phyloP scores from a whole-genome alignment of 345 rosid species.

The Anastatica hierochuntica region DNA sequence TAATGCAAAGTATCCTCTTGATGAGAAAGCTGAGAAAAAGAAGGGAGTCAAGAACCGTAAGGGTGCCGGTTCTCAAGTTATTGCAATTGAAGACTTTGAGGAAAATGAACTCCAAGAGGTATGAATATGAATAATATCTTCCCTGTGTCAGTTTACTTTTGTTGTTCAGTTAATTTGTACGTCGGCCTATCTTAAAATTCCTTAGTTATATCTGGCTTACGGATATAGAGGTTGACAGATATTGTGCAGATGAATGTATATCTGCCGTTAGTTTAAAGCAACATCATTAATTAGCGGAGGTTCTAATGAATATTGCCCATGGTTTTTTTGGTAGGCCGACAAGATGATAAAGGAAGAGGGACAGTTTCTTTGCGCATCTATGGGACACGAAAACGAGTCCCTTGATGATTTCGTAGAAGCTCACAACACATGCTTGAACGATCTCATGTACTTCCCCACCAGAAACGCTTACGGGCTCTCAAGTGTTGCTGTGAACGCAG shows the following conservation, averaged over 20 bases:
- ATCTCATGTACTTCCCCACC: slow-evolving; percentile 94
- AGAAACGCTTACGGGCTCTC: slow-evolving; percentile 79
- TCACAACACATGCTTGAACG: slow-evolving; percentile 76
- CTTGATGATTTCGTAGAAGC: slow-evolving; percentile 85
- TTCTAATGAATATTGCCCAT: background rate
- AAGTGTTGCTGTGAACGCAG: slow-evolving; percentile 87
- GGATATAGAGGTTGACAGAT: background rate
- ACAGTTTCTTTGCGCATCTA: slow-evolving; percentile 56
- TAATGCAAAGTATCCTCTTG: slow-evolving; percentile 94
- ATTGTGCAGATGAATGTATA: background rate
- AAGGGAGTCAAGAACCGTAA: slow-evolving; percentile 61
- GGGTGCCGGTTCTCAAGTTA: slow-evolving; percentile 39
- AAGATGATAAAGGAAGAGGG: slow-evolving; percentile 60
- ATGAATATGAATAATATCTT: slow-evolving; percentile 6
- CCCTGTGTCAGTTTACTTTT: background rate
- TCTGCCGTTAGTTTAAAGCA: slow-evolving; percentile 2
- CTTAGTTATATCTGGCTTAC: background rate
- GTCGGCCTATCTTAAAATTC: background rate
- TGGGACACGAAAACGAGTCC: slow-evolving; percentile 91
- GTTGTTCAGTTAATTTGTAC: background rate
- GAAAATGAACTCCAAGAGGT: slow-evolving; percentile 78
- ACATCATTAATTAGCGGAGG: background rate
- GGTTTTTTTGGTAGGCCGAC: slow-evolving; percentile 66
- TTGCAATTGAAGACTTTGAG: slow-evolving; percentile 70
- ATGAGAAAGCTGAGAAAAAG: slow-evolving; percentile 70